Percentiles rank a stretch among this genome's conserved stretches.
Conservation (phyloP, 805 yeast genomes). For the Phaffomyces thermotolerans region DNA sequence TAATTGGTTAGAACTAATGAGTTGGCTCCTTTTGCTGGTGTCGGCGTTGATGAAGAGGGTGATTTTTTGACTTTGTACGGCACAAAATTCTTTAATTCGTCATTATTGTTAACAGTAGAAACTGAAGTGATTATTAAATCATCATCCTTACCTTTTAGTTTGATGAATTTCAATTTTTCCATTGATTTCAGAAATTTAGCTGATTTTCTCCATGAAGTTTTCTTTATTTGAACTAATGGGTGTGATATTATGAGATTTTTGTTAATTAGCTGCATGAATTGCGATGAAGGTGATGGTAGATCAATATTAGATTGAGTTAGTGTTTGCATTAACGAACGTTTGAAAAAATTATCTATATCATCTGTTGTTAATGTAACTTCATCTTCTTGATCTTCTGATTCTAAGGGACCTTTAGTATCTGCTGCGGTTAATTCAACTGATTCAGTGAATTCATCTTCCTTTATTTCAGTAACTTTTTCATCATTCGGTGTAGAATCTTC, state of each 20-base stretch:
- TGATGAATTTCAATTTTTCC: conserved; percentile 67
- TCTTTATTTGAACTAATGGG: conserved; percentile 54
- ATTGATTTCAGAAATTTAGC: conserved; percentile 79
- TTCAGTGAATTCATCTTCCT: conserved; percentile 1
- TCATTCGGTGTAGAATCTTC: conserved; percentile 2
- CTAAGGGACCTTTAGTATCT: conserved; percentile 3
- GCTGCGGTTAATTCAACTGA: neutral
- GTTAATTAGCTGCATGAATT: conserved; percentile 61
- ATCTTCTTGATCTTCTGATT: conserved; percentile 6
- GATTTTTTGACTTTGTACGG: conserved; percentile 41
- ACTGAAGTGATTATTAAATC: conserved; percentile 53
- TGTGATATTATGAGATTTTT: conserved; percentile 70
- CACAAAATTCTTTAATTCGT: conserved; percentile 49
- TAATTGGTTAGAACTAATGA: conserved; percentile 42
- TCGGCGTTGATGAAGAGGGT: conserved; percentile 11
- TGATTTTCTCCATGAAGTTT: conserved; percentile 84
- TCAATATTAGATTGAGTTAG: conserved; percentile 49
- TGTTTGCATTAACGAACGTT: conserved; percentile 63
- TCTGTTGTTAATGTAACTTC: conserved; percentile 37
- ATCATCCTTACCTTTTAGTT: conserved; percentile 79
- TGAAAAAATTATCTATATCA: conserved; percentile 70
- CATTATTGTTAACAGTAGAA: conserved; percentile 39
- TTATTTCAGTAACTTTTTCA: conserved; percentile 5
- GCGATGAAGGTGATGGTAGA: conserved; percentile 66
- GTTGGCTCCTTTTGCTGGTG: conserved; percentile 9